Evolutionary conservation across 1,139 yeast species (phyloP).

Genomic region (Suhomyces panamericanus): DNA sequence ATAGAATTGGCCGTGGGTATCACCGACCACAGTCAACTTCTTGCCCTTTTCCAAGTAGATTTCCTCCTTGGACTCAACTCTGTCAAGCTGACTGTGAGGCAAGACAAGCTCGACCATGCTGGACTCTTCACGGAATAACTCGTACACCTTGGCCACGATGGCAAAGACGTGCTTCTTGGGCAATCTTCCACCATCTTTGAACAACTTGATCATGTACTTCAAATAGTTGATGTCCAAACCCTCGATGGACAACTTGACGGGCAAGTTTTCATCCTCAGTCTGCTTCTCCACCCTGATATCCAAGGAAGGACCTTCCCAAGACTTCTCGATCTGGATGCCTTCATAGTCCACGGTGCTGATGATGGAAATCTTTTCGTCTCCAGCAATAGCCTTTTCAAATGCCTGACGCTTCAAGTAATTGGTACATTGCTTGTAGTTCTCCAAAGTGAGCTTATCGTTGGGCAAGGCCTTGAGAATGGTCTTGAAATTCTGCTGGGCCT

Average conservation of each 20-base stretch:
- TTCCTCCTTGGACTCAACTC: slow-evolving; percentile 23
- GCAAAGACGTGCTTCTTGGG: slow-evolving; percentile 86
- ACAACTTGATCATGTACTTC: slow-evolving; percentile 61
- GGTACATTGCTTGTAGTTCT: slow-evolving; percentile 63
- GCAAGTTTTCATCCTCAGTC: slow-evolving; percentile 16
- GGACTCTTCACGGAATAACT: slow-evolving; percentile 63
- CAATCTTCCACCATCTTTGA: slow-evolving; percentile 69
- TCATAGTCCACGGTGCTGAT: slow-evolving; percentile 49
- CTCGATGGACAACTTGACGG: slow-evolving; percentile 27
- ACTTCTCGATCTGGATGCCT: slow-evolving; percentile 53
- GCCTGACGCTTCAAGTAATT: slow-evolving; percentile 71
- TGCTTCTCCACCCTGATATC: slow-evolving; percentile 34
- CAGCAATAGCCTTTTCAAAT: slow-evolving; percentile 85
- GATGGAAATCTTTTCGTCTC: slow-evolving; percentile 46
- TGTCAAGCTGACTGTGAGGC: slow-evolving; percentile 30
- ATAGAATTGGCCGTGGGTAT: slow-evolving; percentile 95
- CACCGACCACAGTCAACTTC: slow-evolving; percentile 87
- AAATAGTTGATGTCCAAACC: slow-evolving; percentile 55
- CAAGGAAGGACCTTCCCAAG: slow-evolving; percentile 66
- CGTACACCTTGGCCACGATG: slow-evolving; percentile 70
- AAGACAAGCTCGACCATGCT: slow-evolving; percentile 73
- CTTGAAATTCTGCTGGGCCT: slow-evolving; percentile 72
- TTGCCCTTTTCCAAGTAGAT: slow-evolving; percentile 29
- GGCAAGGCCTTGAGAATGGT: slow-evolving; percentile 65
- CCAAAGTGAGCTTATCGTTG: slow-evolving; percentile 65